Evolutionary conservation across 768 basidiomycete species (phyloP).

Genomic region (Boletellus sp.): DNA sequence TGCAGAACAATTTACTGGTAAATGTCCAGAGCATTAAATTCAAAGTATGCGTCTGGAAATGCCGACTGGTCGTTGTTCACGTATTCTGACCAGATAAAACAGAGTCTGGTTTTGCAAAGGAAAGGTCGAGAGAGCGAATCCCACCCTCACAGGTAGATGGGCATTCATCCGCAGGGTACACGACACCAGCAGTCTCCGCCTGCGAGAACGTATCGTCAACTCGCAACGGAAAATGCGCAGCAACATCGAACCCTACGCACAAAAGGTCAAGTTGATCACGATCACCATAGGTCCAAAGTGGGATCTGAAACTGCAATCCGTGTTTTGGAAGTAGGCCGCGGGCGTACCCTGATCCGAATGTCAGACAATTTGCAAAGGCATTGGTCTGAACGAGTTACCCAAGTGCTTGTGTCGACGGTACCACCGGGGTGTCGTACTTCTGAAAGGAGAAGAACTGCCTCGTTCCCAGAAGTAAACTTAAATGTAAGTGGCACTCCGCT

Average conservation of each 20-base stretch:
- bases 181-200: constrained; percentile 28
- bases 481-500: constrained; percentile 29
- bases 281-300: constrained; percentile 19
- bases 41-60: constrained; percentile 20
- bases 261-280: constrained; percentile 19
- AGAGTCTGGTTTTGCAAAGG: constrained; percentile 21
- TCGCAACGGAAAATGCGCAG: neutral
- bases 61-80: constrained; percentile 33
- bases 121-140: neutral
- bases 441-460: constrained; percentile 31
- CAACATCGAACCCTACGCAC: constrained; percentile 8
- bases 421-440: constrained; percentile 26
- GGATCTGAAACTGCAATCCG: constrained; percentile 11
- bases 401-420: constrained; percentile 19
- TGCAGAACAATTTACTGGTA: constrained; percentile 11
- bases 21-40: constrained; percentile 22
- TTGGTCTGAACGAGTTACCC: constrained; percentile 15
- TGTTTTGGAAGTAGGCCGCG: constrained; percentile 12
- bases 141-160: constrained; percentile 29
- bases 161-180: constrained; percentile 18
- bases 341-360: constrained; percentile 10
- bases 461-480: constrained; percentile 42
- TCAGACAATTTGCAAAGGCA: neutral
- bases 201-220: constrained; percentile 1
- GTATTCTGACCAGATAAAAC: constrained; percentile 47